A percentile compares a stretch with the other conserved stretches of the same genome.
Conservation (phyloP, 129 eudicot genomes). For the Ambrosia trifida region DNA sequence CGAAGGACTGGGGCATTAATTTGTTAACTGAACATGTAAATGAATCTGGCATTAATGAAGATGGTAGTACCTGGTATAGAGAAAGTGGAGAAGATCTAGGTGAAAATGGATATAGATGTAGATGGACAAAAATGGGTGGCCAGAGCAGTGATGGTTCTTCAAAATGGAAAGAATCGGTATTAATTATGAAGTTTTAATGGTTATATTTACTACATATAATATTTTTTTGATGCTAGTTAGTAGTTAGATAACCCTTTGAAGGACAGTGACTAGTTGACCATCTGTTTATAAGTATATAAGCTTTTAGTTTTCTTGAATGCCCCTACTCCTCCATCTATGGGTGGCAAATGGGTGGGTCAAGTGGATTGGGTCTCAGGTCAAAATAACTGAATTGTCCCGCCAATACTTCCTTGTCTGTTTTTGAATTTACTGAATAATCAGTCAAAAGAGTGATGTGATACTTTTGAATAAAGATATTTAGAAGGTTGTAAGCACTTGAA, state of each 20-base stretch:
- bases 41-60: conserved; percentile 83
- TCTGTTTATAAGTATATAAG: not conserved
- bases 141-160: conserved; percentile 67
- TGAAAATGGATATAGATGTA: conserved; percentile 83
- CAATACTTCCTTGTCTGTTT: not conserved
- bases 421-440: not conserved
- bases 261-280: conserved; percentile 5
- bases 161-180: conserved; percentile 92
- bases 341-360: not conserved
- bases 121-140: conserved; percentile 94
- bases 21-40: conserved; percentile 57
- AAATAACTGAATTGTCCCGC: not conserved
- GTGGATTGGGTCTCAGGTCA: not conserved
- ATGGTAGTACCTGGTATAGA: conserved; percentile 82
- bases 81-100: conserved; percentile 93
- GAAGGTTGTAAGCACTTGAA: conserved; percentile 9
- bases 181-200: not conserved
- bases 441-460: conserved; percentile 6
- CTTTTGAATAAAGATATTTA: not conserved
- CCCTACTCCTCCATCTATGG: not conserved
- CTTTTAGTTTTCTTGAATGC: not conserved
- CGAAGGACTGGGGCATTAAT: conserved; percentile 86
- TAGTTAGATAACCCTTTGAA: conserved; percentile 5
- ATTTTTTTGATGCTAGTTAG: not conserved
- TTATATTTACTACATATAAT: not conserved